Percentiles rank a stretch among this genome's conserved stretches.
These are phyloP conservation scores for Suillus paluster DNA, from an alignment of 768 basidiomycete species.

Conservation along the genomic window DNA sequence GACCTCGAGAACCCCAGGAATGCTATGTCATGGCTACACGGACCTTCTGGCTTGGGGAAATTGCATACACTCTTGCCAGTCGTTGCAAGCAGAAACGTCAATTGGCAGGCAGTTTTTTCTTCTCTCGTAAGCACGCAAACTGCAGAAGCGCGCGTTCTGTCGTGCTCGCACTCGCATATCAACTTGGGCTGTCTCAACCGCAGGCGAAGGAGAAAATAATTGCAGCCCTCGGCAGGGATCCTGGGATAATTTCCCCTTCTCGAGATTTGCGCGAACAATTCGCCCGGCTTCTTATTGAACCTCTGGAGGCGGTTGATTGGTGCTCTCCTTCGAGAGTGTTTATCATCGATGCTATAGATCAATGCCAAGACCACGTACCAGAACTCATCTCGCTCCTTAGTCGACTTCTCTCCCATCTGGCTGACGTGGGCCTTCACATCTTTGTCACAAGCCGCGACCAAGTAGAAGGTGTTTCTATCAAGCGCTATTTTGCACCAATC, in stretches of 20 bases:
- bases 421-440: neutral
- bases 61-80: conserved; percentile 3
- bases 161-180: neutral
- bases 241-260: neutral
- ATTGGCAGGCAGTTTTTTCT: neutral
- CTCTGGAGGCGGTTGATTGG: neutral
- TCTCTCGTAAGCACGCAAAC: neutral
- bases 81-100: neutral
- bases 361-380: neutral
- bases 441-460: neutral
- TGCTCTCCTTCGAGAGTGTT: neutral
- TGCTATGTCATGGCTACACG: neutral
- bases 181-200: neutral
- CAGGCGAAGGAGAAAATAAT: neutral
- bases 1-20: neutral
- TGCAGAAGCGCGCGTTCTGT: neutral
- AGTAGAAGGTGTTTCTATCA: neutral
- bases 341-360: neutral
- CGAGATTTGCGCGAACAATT: conserved; percentile 1
- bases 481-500: neutral
- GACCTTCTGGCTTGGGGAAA: neutral
- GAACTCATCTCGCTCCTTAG: neutral
- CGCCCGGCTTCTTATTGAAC: neutral
- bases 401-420: neutral
- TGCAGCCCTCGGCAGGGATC: neutral